These are phyloP conservation scores for Cyberlindnera galapagoensis DNA, from an alignment of 805 yeast species.

Conservation along the genomic window DNA sequence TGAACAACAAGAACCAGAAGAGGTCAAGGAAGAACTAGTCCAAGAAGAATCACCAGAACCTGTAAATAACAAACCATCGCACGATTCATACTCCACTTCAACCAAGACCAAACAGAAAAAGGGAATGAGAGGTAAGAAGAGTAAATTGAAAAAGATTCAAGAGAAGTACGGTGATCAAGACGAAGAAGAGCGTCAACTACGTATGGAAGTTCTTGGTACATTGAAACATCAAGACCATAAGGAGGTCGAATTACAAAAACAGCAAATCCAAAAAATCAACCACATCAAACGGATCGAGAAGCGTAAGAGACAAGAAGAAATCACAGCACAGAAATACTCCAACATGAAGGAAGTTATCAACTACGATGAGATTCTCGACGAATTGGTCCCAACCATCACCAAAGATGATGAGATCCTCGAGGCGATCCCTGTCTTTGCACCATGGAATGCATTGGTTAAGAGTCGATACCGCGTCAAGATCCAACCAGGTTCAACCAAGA, in stretches of 20 bases:
- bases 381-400: slow-evolving; percentile 25
- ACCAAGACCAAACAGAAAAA: slow-evolving; percentile 18
- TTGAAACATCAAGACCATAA: slow-evolving; percentile 47
- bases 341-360: slow-evolving; percentile 36
- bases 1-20: slow-evolving; percentile 4
- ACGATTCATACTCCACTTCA: slow-evolving; percentile 5
- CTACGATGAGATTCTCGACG: slow-evolving; percentile 35
- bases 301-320: slow-evolving; percentile 33
- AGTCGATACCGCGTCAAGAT: slow-evolving; percentile 78
- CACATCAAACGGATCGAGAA: slow-evolving; percentile 29
- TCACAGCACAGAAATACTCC: slow-evolving; percentile 27
- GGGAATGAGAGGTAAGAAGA: slow-evolving; percentile 75
- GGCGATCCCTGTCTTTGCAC: slow-evolving; percentile 84
- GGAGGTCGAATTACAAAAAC: slow-evolving; percentile 30
- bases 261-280: slow-evolving; percentile 27
- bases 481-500: slow-evolving; percentile 72
- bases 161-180: slow-evolving; percentile 87
- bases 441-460: slow-evolving; percentile 76
- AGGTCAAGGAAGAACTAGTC: slow-evolving; percentile 4
- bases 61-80: slow-evolving; percentile 4
- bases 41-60: slow-evolving; percentile 3
- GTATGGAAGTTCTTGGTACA: slow-evolving; percentile 83
- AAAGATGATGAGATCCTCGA: slow-evolving; percentile 48
- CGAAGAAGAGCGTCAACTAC: slow-evolving; percentile 69
- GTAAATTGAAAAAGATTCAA: slow-evolving; percentile 75